A percentile compares a stretch with the other conserved stretches of the same genome.
phyloP scores from a whole-genome alignment of 1,139 yeast genomes.

The Starmera stellimalicola region DNA sequence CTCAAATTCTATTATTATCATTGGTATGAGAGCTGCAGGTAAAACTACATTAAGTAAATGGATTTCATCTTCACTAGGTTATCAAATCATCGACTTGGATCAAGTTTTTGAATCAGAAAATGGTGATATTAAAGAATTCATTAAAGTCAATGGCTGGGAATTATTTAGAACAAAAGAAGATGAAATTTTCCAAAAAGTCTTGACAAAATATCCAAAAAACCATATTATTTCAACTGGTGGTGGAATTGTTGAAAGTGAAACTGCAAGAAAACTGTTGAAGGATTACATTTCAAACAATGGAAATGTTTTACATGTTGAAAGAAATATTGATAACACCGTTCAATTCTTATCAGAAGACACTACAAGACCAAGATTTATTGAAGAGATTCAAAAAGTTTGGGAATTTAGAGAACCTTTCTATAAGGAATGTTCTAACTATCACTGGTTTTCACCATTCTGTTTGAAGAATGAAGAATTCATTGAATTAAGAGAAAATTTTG shows the following conservation, averaged over 20 bases:
- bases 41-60: slow-evolving; percentile 80
- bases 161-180: slow-evolving; percentile 68
- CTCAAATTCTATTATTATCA: slow-evolving; percentile 57
- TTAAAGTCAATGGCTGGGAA: slow-evolving; percentile 77
- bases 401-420: slow-evolving; percentile 72
- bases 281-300: slow-evolving; percentile 41
- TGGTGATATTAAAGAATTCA: slow-evolving; percentile 54
- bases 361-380: slow-evolving; percentile 77
- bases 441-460: slow-evolving; percentile 74
- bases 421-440: slow-evolving; percentile 67
- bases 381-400: slow-evolving; percentile 81
- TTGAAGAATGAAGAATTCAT: slow-evolving; percentile 43
- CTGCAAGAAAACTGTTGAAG: slow-evolving; percentile 55
- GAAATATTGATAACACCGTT: slow-evolving; percentile 77
- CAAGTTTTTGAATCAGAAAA: slow-evolving; percentile 49
- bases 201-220: slow-evolving; percentile 34
- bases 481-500: slow-evolving; percentile 50
- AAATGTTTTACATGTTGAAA: slow-evolving; percentile 80
- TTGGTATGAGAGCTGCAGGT: slow-evolving; percentile 99
- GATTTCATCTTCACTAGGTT: slow-evolving; percentile 66
- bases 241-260: slow-evolving; percentile 77
- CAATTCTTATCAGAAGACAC: slow-evolving; percentile 66
- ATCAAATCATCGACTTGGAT: slow-evolving; percentile 74
- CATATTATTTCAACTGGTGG: slow-evolving; percentile 92
- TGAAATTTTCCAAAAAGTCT: slow-evolving; percentile 41